phyloP scores from a whole-genome alignment of 495 filamentous ascomycete species.

The Lasiosphaeria miniovina region DNA sequence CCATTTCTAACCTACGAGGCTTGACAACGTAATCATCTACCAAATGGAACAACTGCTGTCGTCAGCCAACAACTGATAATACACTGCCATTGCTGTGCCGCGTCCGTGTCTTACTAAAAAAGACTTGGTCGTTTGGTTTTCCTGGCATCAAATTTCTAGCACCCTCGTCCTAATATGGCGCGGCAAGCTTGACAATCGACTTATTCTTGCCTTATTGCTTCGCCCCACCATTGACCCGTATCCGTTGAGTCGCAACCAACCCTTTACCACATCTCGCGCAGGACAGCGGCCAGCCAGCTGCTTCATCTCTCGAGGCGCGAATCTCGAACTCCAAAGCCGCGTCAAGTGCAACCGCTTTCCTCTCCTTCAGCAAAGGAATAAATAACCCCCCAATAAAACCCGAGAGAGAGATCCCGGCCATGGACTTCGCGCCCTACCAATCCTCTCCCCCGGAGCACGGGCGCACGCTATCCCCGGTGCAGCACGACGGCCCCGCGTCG shows the following conservation, averaged over 20 bases:
- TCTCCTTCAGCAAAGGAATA: no score
- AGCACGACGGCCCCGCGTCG: conserved; percentile 40
- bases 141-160: not conserved
- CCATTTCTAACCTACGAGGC: not conserved
- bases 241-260: not conserved
- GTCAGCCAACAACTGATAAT: not conserved
- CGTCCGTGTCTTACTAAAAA: not conserved
- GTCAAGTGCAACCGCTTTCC: no score
- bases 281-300: no score
- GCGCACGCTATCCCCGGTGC: conserved; percentile 66
- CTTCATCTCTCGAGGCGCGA: no score
- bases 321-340: no score
- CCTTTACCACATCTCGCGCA: no score
- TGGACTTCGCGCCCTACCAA: conserved; percentile 98
- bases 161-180: not conserved
- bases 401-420: conserved; percentile 27
- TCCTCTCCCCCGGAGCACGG: conserved; percentile 74
- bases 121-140: not conserved
- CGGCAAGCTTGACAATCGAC: not conserved
- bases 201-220: not conserved
- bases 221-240: not conserved
- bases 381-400: not conserved
- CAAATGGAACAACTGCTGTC: not conserved
- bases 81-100: not conserved
- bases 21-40: conserved; percentile 1